Base-by-base conservation (phyloP, 1,284 basidiomycete species). In the Athelia sp. region DNA sequence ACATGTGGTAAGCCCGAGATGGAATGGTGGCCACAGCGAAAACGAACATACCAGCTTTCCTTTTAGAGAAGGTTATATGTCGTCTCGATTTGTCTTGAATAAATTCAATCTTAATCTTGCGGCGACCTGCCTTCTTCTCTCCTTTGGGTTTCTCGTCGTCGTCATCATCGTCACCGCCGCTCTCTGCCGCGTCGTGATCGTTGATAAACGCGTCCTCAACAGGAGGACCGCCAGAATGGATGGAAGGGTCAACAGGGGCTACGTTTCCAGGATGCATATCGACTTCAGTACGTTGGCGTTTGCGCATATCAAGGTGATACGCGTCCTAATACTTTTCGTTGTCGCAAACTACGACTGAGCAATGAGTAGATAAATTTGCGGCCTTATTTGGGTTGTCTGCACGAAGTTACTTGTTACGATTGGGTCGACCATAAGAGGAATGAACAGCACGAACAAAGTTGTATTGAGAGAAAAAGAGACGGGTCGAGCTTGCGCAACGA, bases 101-200 rank as follows among this genome's bases (percentile, higher is more conserved):
- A 76, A 97, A 99, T 76, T 98, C 95, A 74, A 99, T 99, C 81
- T 96, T 92, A 75, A 99, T 98, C 84, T 98, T 98, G 62, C 96
- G 80, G 59, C 96, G 78, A 50, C 93, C 92, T n/a, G 88, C 86
- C 75, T 90, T 90, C 81, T 90, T 90, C 75, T 89, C 87, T 38
- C 76, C 72, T 67, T 81, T 81, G 56, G 79, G 78, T 62, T 86
- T 84, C 58, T 87, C 86, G 24, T 87, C 87, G 52, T 90, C 87
- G 42, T 90, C 86, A 61, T 88, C 87, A 57, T 89, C 87, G 62
- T 87, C 87, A 45, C 71, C 86, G 22, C 69, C 81, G 49, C 78
- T 81, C 63, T 89, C 86, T 36, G 68, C 80, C 2, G 84, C 86
- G 53, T 87, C 86, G 57, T 84, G 79, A 73, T 89, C 86, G 55